Evolutionary conservation across 208 protist species (phyloP), one percentile per base, ranked within the genome.

Genomic region (Acanthamoeba castellanii): DNA sequence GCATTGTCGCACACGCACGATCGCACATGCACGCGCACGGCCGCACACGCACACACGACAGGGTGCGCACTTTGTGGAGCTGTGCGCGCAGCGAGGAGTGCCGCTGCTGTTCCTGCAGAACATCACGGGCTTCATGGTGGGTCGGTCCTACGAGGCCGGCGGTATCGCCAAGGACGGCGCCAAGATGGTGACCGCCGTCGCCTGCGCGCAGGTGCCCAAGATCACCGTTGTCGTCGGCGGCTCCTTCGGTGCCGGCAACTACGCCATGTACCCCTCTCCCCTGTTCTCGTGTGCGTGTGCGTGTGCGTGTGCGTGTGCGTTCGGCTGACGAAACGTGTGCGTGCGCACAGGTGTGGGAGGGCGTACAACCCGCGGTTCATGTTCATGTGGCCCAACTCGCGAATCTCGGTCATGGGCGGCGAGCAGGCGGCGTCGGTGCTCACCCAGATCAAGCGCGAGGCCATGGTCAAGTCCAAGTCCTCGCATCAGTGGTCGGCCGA

Each of bases 161-260:
- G 99, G 99, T 95, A 99, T 99, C 85, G 98, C 98, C n/a, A 99
- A 99, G 95, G 96, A 99, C 96, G 99, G 99, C 25, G 98, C 99
- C 1, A 99, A 99, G 95, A 96, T 99, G 78, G 98, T 99, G 5
- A 99, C 95, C 37, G 99, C 99, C 2, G 99, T 99, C 9, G 96
- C 98, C 16, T 98, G 97, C 74, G 97, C 98, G 1, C 97, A 96
- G 37, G 99, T 99, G 59, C 98, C 99, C 45, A 99, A 99, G 96
- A 97, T 99, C 74, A 99, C 99, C 8, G 95, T 99, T 11, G 93
- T 99, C 30, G 98, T 99, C 89, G 99, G 99, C 66, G 99, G 98
- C 68, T 98, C 97, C 96, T 99, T 99, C 96, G 99, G 99, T 74
- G 99, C 99, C 8, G 99, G 99, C 85, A 99, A 99, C 95, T 99